Base-by-base conservation (phyloP, 2,329 filamentous ascomycete genomes). In the Delphinella strobiligena region DNA sequence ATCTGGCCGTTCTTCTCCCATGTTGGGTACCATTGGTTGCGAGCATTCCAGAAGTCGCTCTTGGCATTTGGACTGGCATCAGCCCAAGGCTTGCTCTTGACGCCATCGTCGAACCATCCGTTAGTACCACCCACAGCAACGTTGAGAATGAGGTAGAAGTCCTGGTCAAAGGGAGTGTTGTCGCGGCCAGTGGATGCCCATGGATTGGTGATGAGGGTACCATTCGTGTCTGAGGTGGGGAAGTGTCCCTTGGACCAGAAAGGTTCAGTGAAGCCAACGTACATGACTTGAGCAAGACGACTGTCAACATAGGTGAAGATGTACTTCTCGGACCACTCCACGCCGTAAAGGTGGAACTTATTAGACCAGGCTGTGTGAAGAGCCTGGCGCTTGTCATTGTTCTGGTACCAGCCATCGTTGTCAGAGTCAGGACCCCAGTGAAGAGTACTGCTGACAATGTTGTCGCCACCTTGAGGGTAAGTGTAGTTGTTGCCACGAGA, bases 271-370 rank as follows among this genome's bases (percentile, higher is more conserved):
- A 61, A 61, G 43, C 61, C 82, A 49, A 74, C 79, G 66, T 87
- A 93, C 45, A 86, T 70, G 37, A 89, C 82, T 58, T 89, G 83
- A 19, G 87, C 67, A 15, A 93, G 73, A 10, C 82, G 78, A 34
- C 74, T 80, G 68, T 91, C 81, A 64, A 93, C 71, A 56, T 87
- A 93, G 17, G 82, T 88, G 65, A 89, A 93, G 44, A 91, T 66
- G 59, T 93, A 91, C 60, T 88, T 89, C 51, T 89, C 74, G 37
- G 77, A 86, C 85, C 85, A 93, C 61, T 93, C 85, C 2, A 93
- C 60, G 11, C 85, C 85, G 52, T 78, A 93, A 0, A 74, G 85
- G 64, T 93, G 82, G 64, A 78, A 85, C 17, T 62, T 72, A 1
- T 66, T 61, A 22, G 77, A 61, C 59, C 80, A 93, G 1, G 81